phyloP scores from a whole-genome alignment of 108 stramenopile species.

The Stephanodiscus minutulus region DNA sequence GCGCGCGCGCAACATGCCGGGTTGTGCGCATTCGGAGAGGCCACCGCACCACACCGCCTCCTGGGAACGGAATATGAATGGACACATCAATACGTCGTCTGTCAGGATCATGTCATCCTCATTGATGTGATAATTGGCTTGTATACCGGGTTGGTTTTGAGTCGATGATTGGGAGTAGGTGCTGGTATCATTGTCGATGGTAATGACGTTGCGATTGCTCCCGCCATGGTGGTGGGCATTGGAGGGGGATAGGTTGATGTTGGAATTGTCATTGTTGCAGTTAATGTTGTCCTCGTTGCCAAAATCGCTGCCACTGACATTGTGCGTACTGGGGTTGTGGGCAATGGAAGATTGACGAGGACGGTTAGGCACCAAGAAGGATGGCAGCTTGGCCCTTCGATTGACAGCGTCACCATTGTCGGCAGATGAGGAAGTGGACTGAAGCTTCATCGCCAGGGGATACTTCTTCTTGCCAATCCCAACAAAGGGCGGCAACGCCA shows the following conservation, averaged over 20 bases:
- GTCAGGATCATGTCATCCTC: slow-evolving; percentile 84
- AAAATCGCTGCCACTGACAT: background rate
- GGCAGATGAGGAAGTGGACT: background rate
- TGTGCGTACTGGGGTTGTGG: background rate
- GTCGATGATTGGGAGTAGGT: slow-evolving; percentile 19
- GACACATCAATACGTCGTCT: slow-evolving; percentile 82
- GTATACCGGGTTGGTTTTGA: slow-evolving; percentile 31
- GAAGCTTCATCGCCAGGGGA: background rate
- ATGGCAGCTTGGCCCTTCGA: background rate
- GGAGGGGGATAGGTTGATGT: background rate
- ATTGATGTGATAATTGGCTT: slow-evolving; percentile 70
- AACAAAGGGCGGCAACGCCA: slow-evolving; percentile 76
- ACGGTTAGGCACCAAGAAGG: slow-evolving; percentile 3
- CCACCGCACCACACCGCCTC: slow-evolving; percentile 82
- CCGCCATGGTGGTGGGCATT: background rate
- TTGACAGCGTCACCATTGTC: background rate
- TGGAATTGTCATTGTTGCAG: slow-evolving; percentile 3
- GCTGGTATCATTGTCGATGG: slow-evolving; percentile 30
- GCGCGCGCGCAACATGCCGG: slow-evolving; percentile 77
- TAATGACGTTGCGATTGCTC: slow-evolving; percentile 28
- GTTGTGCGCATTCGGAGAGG: slow-evolving; percentile 72
- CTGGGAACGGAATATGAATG: slow-evolving; percentile 76
- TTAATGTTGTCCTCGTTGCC: background rate
- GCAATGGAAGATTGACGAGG: background rate
- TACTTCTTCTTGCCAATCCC: slow-evolving; percentile 69